Base-by-base conservation (phyloP, 345 rosid species). In the Conringia planisiliqua region DNA sequence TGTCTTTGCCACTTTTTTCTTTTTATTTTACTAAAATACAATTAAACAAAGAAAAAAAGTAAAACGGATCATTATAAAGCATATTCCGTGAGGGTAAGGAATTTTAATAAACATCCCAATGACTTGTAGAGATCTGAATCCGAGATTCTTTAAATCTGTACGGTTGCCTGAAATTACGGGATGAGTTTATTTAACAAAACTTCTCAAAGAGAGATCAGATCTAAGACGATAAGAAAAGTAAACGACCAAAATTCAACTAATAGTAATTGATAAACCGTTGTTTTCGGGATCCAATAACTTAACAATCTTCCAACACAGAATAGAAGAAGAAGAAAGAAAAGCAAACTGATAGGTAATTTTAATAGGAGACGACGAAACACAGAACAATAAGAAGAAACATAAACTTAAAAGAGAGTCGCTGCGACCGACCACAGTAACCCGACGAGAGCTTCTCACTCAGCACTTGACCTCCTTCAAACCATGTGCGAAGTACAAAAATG, bases 401-500 rank as follows among this genome's bases (percentile, higher is more conserved):
- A 44, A 69, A 76, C 70, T 65, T 76, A 59, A 22, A 22, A 27
- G 30, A 51, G 20, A 62, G 75, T 42, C 57, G 66, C 71, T 76
- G 80, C 71, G 70, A 68, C 32, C 70, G 60, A 70, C 70, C 71
- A 63, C 35, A 62, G 52, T 40, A 20, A 42, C 69, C 69, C 46
- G 0, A 64, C 44, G 7, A 65, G 69, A 52, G 67, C 62, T 55
- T 78, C 79, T n/a, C 18, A 17, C 62, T 78, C 76, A 92, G 86
- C 99, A 95, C 86, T 96, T 96, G 82, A 96, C 71, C 84, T 96
- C 99, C 87, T 89, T 92, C 92, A 96, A 81, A 11, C 86, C 91
- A 78, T 83, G 82, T 4, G 85, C 86, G 46, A 96, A 86, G 82
- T 96, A 96, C 84, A 96, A 81, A 85, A 96, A 96, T 36, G 99